phyloP scores from a whole-genome alignment of 805 yeast species.

The Metschnikowia bowlesiae region DNA sequence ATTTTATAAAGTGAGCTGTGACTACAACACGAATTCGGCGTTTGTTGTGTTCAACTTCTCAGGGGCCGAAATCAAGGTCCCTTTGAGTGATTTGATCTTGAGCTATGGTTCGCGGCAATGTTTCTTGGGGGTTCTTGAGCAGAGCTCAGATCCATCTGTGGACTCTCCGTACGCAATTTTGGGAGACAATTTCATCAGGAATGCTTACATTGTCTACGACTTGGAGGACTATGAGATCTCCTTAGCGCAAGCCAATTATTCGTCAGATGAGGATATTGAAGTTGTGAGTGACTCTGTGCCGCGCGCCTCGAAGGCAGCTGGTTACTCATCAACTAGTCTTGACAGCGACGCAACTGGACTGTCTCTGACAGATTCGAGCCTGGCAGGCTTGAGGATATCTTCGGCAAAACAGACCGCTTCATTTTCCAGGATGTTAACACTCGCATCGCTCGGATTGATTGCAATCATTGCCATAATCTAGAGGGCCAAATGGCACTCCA shows the following conservation, averaged over 20 bases:
- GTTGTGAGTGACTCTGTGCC: constrained; percentile 46
- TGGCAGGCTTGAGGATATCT: constrained; percentile 3
- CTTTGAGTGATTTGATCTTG: constrained; percentile 32
- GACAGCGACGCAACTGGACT: constrained; percentile 2
- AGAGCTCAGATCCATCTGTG: constrained; percentile 23
- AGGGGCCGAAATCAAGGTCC: constrained; percentile 52
- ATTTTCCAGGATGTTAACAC: background rate
- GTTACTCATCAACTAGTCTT: constrained; percentile 37
- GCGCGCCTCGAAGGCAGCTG: constrained; percentile 45
- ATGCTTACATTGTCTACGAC: constrained; percentile 63
- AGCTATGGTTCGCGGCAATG: constrained; percentile 17
- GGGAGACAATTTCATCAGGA: constrained; percentile 64
- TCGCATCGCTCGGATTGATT: background rate
- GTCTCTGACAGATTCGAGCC: background rate
- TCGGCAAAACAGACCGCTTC: background rate
- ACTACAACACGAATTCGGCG: constrained; percentile 7
- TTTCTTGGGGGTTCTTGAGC: constrained; percentile 25
- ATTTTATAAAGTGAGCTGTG: constrained; percentile 10
- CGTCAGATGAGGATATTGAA: constrained; percentile 39
- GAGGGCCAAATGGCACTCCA: no score
- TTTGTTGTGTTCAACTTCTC: constrained; percentile 45
- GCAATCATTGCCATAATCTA: background rate
- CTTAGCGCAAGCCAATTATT: constrained; percentile 40
- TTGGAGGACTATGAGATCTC: constrained; percentile 54
- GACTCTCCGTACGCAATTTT: constrained; percentile 54